These are phyloP conservation scores for Megacollybia marginata DNA, from an alignment of 768 basidiomycete genomes.

Conservation along the genomic window DNA sequence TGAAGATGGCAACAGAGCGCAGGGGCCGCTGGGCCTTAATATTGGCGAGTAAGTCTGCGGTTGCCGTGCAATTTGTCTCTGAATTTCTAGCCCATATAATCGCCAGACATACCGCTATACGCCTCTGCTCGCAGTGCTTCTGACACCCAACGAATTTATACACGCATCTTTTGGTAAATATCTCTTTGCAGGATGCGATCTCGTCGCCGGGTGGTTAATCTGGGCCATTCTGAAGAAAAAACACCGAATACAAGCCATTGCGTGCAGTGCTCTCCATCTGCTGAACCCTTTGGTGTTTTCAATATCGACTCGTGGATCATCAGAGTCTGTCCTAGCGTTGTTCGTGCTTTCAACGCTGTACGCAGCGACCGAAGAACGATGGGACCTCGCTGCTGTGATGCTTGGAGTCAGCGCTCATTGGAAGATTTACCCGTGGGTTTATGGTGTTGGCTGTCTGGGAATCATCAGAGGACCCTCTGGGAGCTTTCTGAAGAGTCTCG, in stretches of 20 bases:
- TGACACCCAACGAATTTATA: constrained; percentile 74
- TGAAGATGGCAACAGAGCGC: constrained; percentile 42
- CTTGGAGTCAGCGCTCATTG: constrained; percentile 86
- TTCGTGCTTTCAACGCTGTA: constrained; percentile 70
- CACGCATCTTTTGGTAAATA: constrained; percentile 90
- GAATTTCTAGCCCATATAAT: constrained; percentile 66
- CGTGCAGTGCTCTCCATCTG: constrained; percentile 69
- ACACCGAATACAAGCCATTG: constrained; percentile 27
- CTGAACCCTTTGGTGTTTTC: constrained; percentile 93
- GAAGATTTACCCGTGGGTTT: constrained; percentile 96
- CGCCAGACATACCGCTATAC: constrained; percentile 96
- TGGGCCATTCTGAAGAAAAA: constrained; percentile 28
- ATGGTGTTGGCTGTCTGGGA: constrained; percentile 71
- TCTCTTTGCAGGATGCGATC: constrained; percentile 78
- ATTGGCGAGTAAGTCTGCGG: constrained; percentile 69
- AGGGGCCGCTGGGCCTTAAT: constrained; percentile 45
- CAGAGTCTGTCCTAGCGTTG: constrained; percentile 79
- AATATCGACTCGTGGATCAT: constrained; percentile 95
- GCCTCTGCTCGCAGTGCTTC: constrained; percentile 76
- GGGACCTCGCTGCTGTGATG: constrained; percentile 61
- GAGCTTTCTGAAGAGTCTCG: constrained; percentile 29
- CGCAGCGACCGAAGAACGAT: constrained; percentile 46
- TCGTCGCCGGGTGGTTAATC: constrained; percentile 71
- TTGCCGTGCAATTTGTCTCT: constrained; percentile 4
- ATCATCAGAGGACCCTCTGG: constrained; percentile 27